A percentile compares a stretch with the other conserved stretches of the same genome.
These are phyloP conservation scores for Porodaedalea pini DNA, from an alignment of 1,284 basidiomycete genomes.

Conservation along the genomic window DNA sequence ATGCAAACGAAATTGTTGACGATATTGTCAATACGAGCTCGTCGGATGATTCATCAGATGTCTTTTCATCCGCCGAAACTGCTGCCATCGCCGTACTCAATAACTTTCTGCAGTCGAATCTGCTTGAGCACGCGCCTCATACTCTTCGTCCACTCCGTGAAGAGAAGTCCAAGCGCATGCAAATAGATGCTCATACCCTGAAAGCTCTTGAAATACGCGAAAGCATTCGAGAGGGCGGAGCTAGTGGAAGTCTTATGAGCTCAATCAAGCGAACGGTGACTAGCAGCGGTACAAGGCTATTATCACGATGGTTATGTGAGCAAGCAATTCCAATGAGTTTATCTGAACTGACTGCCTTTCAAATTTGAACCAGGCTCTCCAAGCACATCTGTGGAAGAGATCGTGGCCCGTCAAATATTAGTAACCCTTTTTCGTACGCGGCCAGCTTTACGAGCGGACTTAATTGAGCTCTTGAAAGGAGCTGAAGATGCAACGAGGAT, in stretches of 20 bases:
- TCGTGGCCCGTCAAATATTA: conserved; percentile 72
- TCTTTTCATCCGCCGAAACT: conserved; percentile 43
- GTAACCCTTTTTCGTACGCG: conserved; percentile 73
- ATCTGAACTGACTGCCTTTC: conserved; percentile 2
- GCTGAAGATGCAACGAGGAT: conserved; percentile 75
- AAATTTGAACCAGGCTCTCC: conserved; percentile 62
- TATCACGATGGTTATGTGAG: conserved; percentile 75
- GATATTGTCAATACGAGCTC: conserved; percentile 4
- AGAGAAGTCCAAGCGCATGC: conserved; percentile 61
- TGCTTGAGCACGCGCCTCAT: conserved; percentile 77
- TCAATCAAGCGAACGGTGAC: conserved; percentile 80
- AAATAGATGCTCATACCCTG: conserved; percentile 88
- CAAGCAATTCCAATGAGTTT: conserved; percentile 18
- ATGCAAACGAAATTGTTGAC: conserved; percentile 1
- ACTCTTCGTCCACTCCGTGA: conserved; percentile 63
- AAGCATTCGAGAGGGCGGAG: conserved; percentile 68
- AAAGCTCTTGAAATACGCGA: conserved; percentile 87
- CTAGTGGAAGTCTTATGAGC: conserved; percentile 73
- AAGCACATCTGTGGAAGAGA: conserved; percentile 71
- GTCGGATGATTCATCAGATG: neutral
- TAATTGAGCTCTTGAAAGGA: conserved; percentile 54
- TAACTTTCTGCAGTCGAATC: conserved; percentile 63
- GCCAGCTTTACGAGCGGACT: conserved; percentile 66
- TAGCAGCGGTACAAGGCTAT: conserved; percentile 73
- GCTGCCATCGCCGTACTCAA: conserved; percentile 66